Percentiles rank a stretch among this genome's conserved stretches.
Evolutionary conservation across 2,329 filamentous ascomycete species (phyloP).

Genomic region (Zarea fungicola): DNA sequence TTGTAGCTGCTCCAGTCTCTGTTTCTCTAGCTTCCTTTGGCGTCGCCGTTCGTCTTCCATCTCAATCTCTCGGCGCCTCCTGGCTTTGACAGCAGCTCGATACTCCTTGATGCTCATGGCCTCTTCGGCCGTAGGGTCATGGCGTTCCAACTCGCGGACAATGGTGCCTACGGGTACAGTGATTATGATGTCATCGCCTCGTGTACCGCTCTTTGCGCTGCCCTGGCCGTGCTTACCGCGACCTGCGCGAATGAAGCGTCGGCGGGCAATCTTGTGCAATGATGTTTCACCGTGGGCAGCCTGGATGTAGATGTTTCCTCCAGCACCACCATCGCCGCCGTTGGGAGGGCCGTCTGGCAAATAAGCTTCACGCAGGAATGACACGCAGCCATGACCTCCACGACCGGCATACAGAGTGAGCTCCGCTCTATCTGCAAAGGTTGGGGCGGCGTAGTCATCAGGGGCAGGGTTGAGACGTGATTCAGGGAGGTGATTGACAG

Average conservation of each 20-base stretch:
- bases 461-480: slow-evolving; percentile 74
- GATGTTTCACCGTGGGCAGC: slow-evolving; percentile 87
- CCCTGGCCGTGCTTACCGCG: slow-evolving; percentile 75
- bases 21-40: slow-evolving; percentile 12
- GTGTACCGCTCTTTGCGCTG: slow-evolving; percentile 65
- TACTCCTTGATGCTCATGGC: slow-evolving; percentile 29
- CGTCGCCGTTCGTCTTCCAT: slow-evolving; percentile 30
- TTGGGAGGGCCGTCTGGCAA: slow-evolving; percentile 85
- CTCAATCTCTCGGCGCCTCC: slow-evolving; percentile 24
- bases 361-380: slow-evolving; percentile 88
- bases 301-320: slow-evolving; percentile 91
- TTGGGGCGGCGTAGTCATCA: slow-evolving; percentile 75
- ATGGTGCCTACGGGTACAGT: slow-evolving; percentile 91
- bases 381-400: slow-evolving; percentile 89
- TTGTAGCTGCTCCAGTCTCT: background rate
- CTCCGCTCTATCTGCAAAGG: slow-evolving; percentile 81
- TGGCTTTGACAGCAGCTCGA: slow-evolving; percentile 28
- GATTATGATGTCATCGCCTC: slow-evolving; percentile 82
- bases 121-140: slow-evolving; percentile 72
- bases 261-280: slow-evolving; percentile 80
- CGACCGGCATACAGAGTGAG: slow-evolving; percentile 71
- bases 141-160: slow-evolving; percentile 71
- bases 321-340: slow-evolving; percentile 87
- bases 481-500: slow-evolving; percentile 34
- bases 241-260: slow-evolving; percentile 68